Conservation (phyloP, 257 asterid species). For the Solanum lignicaule region DNA sequence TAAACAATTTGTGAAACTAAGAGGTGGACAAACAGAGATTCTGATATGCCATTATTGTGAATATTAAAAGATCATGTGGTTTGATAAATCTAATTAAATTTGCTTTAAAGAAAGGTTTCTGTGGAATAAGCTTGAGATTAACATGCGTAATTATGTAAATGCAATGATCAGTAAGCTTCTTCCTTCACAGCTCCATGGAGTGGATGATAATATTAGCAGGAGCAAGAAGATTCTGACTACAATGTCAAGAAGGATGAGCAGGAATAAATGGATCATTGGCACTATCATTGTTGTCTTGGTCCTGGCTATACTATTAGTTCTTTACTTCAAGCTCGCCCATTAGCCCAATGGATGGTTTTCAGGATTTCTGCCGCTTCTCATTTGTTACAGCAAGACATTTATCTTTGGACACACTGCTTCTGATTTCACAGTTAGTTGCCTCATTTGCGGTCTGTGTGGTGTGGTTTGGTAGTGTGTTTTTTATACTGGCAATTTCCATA, state of each 20-base stretch:
- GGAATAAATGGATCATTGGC: conserved; percentile 65
- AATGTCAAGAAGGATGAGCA: conserved; percentile 76
- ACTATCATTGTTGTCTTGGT: conserved; percentile 35
- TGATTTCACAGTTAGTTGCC: neutral
- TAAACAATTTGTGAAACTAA: neutral
- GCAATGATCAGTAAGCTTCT: neutral
- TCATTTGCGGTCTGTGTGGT: neutral
- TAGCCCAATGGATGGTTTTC: conserved; percentile 1
- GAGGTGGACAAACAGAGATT: neutral
- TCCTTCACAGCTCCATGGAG: conserved; percentile 60
- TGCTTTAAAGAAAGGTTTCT: neutral
- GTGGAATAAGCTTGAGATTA: neutral
- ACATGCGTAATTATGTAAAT: neutral
- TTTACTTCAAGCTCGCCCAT: conserved; percentile 57
- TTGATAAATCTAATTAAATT: neutral
- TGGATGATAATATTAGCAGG: conserved; percentile 60
- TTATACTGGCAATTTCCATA: neutral
- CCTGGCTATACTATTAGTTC: conserved; percentile 45
- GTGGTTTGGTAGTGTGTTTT: neutral
- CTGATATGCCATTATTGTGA: neutral
- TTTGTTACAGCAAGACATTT: neutral
- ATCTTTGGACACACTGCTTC: neutral
- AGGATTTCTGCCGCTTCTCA: neutral
- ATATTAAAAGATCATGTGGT: neutral
- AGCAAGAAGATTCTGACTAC: conserved; percentile 63